phyloP scores from a whole-genome alignment of 176 grass and related monocot genomes.

The Tillandsia leiboldiana region DNA sequence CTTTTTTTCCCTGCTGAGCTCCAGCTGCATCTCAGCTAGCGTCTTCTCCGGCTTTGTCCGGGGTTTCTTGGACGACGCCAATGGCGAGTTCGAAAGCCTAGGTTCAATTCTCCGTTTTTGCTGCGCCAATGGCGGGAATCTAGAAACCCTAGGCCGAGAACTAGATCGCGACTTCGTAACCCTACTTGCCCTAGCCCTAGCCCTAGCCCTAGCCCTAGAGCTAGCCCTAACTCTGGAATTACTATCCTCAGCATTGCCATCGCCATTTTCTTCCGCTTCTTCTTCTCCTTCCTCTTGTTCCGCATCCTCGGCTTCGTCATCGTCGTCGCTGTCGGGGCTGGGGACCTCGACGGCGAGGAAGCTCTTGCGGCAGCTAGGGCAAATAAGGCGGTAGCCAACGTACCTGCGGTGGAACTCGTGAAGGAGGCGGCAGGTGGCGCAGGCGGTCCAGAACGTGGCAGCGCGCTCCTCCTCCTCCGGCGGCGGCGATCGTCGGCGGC shows the following conservation, averaged over 20 bases:
- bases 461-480: neutral
- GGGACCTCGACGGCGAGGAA: constrained; percentile 77
- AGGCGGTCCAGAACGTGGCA: constrained; percentile 78
- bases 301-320: neutral
- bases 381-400: constrained; percentile 64
- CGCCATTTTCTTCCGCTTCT: too few species aligned
- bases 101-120: constrained; percentile 11
- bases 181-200: neutral
- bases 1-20: constrained; percentile 41
- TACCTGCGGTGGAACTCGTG: constrained; percentile 83
- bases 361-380: constrained; percentile 71
- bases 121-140: neutral
- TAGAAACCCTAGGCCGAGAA: constrained; percentile 10
- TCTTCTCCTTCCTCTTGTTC: too few species aligned
- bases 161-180: constrained; percentile 8
- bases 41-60: constrained; percentile 47
- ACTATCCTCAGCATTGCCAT: too few species aligned
- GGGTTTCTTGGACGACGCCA: constrained; percentile 27
- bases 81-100: neutral
- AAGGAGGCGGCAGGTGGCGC: constrained; percentile 65
- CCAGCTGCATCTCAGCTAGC: constrained; percentile 64
- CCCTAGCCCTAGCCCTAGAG: neutral
- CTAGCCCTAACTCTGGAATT: neutral
- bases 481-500: too few species aligned
- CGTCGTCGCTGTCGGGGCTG: constrained; percentile 5